Conservation (phyloP, 129 eudicot genomes). For the Chrysanthemum seticuspe region DNA sequence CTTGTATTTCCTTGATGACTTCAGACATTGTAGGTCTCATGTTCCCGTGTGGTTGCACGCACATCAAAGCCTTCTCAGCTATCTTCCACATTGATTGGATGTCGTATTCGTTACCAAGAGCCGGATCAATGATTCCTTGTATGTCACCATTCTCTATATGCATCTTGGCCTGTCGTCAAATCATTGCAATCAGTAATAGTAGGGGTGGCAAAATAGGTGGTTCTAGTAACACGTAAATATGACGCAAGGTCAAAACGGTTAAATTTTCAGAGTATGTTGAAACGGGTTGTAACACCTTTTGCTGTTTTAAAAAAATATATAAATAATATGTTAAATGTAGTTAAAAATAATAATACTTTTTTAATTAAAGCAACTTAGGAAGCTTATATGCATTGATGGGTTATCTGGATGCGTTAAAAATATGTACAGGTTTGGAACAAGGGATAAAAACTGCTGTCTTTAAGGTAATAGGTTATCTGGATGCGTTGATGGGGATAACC, state of each 20-base stretch:
- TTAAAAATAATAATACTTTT: not conserved
- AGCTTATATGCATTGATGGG: too few species aligned
- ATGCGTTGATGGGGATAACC: not conserved
- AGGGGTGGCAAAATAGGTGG: not conserved
- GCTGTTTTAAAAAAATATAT: not conserved
- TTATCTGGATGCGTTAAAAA: too few species aligned
- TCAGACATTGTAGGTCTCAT: constrained; percentile 93
- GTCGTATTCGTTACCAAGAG: constrained; percentile 65
- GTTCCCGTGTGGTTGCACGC: constrained; percentile 85
- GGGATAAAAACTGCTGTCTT: not conserved
- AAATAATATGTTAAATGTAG: not conserved
- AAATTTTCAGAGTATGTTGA: not conserved
- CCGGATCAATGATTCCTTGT: constrained; percentile 91
- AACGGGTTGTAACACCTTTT: not conserved
- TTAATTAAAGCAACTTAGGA: not conserved
- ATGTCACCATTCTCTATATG: constrained; percentile 94
- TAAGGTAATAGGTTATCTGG: not conserved
- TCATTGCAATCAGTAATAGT: constrained; percentile 14
- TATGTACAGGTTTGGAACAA: too few species aligned
- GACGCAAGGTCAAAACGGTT: not conserved
- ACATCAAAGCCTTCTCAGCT: constrained; percentile 93
- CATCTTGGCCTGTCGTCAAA: constrained; percentile 64
- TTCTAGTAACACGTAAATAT: not conserved
- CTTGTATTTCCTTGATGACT: constrained; percentile 92
- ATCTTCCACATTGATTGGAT: constrained; percentile 99